Evolutionary conservation across 106 monocot species (phyloP).

Genomic region (Platanthera zijinensis): DNA sequence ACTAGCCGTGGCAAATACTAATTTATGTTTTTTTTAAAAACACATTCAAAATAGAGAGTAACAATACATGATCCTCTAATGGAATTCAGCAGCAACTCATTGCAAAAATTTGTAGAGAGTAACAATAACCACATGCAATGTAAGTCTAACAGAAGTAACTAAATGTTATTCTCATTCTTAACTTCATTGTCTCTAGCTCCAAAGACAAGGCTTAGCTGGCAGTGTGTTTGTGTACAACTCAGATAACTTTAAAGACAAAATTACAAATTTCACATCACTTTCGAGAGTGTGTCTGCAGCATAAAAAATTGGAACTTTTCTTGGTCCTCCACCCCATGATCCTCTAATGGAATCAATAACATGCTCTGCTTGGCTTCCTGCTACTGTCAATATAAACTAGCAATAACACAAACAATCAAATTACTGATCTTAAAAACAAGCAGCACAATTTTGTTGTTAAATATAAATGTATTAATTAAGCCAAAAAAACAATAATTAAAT

Average conservation of each 20-base stretch:
- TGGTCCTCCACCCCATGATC: slow-evolving; percentile 48
- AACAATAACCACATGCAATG: no score
- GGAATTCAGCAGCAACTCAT: no score
- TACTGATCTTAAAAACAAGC: neutral
- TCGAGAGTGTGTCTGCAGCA: slow-evolving; percentile 67
- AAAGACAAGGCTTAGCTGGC: neutral
- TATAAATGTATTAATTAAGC: neutral
- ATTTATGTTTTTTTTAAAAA: no score
- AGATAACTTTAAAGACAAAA: neutral
- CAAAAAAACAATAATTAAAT: neutral
- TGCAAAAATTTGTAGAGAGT: no score
- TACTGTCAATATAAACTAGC: slow-evolving; percentile 88
- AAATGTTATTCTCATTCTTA: neutral
- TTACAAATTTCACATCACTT: slow-evolving; percentile 15
- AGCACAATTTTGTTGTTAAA: neutral
- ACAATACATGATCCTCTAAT: no score
- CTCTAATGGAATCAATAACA: slow-evolving; percentile 48
- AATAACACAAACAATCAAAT: neutral
- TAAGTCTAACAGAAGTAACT: neutral
- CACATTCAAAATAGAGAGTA: no score
- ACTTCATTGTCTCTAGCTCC: neutral
- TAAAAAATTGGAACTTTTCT: slow-evolving; percentile 77
- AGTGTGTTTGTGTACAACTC: neutral
- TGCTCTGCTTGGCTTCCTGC: slow-evolving; percentile 60
- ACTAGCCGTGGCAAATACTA: no score